Conservation (phyloP, 352 stramenopile genomes). For the Pythium pyrilobum region DNA sequence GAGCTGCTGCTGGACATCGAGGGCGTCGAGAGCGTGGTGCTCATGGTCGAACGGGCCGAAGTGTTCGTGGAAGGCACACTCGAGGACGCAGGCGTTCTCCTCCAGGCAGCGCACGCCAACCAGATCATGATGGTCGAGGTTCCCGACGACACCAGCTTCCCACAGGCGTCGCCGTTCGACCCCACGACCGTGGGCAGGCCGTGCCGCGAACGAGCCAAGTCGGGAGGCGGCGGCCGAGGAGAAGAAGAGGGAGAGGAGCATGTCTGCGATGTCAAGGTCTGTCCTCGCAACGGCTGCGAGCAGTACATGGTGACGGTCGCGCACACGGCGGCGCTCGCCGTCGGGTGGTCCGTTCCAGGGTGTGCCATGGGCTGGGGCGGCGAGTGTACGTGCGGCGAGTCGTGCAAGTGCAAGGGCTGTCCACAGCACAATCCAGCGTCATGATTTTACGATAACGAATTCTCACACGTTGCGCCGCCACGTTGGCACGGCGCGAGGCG, state of each 20-base stretch:
- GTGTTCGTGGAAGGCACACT: slow-evolving; percentile 56
- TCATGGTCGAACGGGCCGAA: slow-evolving; percentile 51
- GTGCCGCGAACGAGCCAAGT: background rate
- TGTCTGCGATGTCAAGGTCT: slow-evolving; percentile 57
- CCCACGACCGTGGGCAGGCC: background rate
- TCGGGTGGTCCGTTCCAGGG: slow-evolving; percentile 73
- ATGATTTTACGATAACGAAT: background rate
- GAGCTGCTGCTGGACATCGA: slow-evolving; percentile 33
- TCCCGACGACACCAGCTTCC: slow-evolving; percentile 21
- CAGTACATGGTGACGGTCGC: slow-evolving; percentile 76
- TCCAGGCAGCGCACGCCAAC: slow-evolving; percentile 30
- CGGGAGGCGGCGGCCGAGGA: background rate
- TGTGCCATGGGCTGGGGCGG: slow-evolving; percentile 75
- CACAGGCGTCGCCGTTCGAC: slow-evolving; percentile 9
- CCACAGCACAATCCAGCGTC: slow-evolving; percentile 63
- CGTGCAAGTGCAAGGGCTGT: slow-evolving; percentile 72
- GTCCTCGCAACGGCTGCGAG: slow-evolving; percentile 57
- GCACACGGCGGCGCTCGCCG: slow-evolving; percentile 67
- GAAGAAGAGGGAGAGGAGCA: slow-evolving; percentile 20
- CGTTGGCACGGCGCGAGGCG: slow-evolving; percentile 46
- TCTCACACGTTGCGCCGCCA: slow-evolving; percentile 51
- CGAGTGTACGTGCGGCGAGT: slow-evolving; percentile 76
- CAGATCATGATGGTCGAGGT: slow-evolving; percentile 55
- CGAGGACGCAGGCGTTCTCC: slow-evolving; percentile 25
- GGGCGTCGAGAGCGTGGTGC: slow-evolving; percentile 59